Conservation (phyloP, 2,329 filamentous ascomycete genomes). For the Trichophyton rubrum region DNA sequence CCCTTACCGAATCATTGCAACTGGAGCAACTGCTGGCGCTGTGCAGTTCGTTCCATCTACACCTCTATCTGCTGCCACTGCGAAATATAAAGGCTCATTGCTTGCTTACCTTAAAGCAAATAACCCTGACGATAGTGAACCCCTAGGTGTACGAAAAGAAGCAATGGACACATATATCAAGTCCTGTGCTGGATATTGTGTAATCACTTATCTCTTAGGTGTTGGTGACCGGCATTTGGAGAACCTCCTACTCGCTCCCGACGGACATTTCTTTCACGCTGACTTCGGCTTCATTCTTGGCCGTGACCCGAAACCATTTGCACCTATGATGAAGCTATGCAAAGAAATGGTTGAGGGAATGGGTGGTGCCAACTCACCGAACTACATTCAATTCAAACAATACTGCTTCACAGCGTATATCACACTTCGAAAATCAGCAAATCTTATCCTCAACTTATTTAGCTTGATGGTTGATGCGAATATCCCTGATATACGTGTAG, state of each 20-base stretch:
- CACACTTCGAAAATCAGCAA: slow-evolving; percentile 76
- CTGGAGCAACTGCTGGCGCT: slow-evolving; percentile 74
- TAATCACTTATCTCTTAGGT: slow-evolving; percentile 94
- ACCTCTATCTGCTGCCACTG: slow-evolving; percentile 67
- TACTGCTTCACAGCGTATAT: slow-evolving; percentile 94
- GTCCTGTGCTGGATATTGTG: slow-evolving; percentile 93
- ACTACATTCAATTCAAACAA: slow-evolving; percentile 82
- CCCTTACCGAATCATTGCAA: slow-evolving; percentile 92
- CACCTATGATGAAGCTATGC: slow-evolving; percentile 90
- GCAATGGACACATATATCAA: slow-evolving; percentile 91
- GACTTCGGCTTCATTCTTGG: slow-evolving; percentile 98
- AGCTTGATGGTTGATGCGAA: slow-evolving; percentile 96
- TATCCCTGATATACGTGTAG: slow-evolving; percentile 85
- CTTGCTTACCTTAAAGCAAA: slow-evolving; percentile 77
- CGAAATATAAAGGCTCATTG: slow-evolving; percentile 65
- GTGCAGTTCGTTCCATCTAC: slow-evolving; percentile 88
- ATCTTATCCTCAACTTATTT: slow-evolving; percentile 88
- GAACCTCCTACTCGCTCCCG: slow-evolving; percentile 80
- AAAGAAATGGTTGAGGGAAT: slow-evolving; percentile 99
- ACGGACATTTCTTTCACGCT: slow-evolving; percentile 93
- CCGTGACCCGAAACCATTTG: slow-evolving; percentile 92
- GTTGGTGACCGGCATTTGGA: slow-evolving; percentile 94
- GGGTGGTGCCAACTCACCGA: slow-evolving; percentile 68
- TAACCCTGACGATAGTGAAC: slow-evolving; percentile 72
- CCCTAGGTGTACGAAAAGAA: slow-evolving; percentile 78